Evolutionary conservation across 805 yeast genomes (phyloP).

Genomic region (Yarrowia bubula): DNA sequence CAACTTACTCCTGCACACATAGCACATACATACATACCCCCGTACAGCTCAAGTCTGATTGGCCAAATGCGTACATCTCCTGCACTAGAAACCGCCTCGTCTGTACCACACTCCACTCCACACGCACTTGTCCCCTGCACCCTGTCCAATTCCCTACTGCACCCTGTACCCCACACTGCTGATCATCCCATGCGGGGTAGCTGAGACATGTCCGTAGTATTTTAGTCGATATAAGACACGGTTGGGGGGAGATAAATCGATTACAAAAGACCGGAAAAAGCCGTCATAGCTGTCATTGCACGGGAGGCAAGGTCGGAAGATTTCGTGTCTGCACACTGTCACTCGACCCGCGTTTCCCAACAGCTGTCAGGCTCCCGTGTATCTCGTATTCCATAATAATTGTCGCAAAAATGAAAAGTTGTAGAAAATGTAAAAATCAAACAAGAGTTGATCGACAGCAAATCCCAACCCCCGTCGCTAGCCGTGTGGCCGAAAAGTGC

Average conservation of each 20-base stretch:
- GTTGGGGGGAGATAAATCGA: background rate
- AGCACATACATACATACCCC: constrained; percentile 3
- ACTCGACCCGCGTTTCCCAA: too few species aligned
- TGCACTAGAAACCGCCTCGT: background rate
- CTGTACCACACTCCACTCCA: background rate
- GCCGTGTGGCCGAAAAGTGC: background rate
- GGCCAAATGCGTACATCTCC: background rate
- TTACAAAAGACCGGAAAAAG: background rate
- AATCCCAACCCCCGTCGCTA: background rate
- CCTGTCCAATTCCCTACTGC: background rate
- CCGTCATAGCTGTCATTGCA: background rate
- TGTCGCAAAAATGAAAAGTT: too few species aligned
- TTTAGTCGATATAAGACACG: background rate
- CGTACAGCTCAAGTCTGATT: background rate
- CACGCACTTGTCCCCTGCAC: background rate
- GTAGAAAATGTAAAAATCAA: too few species aligned
- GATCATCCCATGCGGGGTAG: constrained; percentile 17
- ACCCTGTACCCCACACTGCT: constrained; percentile 26
- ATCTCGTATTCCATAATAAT: too few species aligned
- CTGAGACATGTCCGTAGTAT: background rate
- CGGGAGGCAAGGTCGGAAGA: too few species aligned
- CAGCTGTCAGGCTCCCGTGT: too few species aligned
- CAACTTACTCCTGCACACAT: constrained; percentile 3
- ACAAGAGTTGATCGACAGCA: too few species aligned
- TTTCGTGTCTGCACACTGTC: too few species aligned